Base-by-base conservation (phyloP, 2,329 filamentous ascomycete genomes). In the Chrysoporthe puriensis region DNA sequence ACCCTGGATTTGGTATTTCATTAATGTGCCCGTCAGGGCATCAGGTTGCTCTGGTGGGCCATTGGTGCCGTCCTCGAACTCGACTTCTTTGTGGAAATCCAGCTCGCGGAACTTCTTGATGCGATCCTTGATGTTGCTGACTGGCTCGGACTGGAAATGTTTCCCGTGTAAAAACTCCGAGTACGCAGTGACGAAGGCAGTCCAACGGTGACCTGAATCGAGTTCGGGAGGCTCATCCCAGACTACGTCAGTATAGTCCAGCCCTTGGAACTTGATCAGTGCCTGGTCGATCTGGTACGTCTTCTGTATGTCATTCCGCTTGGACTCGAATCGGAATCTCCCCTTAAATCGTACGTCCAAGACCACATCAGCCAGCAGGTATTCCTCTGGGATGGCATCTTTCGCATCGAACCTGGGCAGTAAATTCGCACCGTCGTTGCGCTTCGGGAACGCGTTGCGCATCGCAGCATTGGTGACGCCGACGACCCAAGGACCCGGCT, bases 1-100 rank as follows among this genome's bases (percentile, higher is more conserved):
- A 26, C 96, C 96, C 68, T 97, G 92, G 57, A 96, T 81, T 76
- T 99, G 96, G 74, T 99, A 98, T 44, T 89, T 87, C 94, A 98
- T 98, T 68, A 98, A 82, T 71, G 94, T 88, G 34, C 94, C 94
- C 46, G 92, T 89, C 43, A 86, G 87, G 8, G 98, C 83, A 16
- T 88, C 88, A 0, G 96, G 96, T 74, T 98, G 95, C 16, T 83
- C 79, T 48, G 46, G 26, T 7, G 46, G 4, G 34, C 42, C 54
- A 13, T 63, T 50, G 6, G 59, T 63, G 42, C 63, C 66, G 21
- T 88, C 85, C 71, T 93, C 87, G 16, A 93, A 81, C 4, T 86
- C 83, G n/a, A 80, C 79, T 66, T 85, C 61, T 5, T 70, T 46
- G 43, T 52, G 82, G 73, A 97, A 97, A 56, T 90, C 81, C 52